Evolutionary conservation across 768 basidiomycete genomes (phyloP), one percentile per base, ranked within the genome.

Genomic region (Boletus edulis): DNA sequence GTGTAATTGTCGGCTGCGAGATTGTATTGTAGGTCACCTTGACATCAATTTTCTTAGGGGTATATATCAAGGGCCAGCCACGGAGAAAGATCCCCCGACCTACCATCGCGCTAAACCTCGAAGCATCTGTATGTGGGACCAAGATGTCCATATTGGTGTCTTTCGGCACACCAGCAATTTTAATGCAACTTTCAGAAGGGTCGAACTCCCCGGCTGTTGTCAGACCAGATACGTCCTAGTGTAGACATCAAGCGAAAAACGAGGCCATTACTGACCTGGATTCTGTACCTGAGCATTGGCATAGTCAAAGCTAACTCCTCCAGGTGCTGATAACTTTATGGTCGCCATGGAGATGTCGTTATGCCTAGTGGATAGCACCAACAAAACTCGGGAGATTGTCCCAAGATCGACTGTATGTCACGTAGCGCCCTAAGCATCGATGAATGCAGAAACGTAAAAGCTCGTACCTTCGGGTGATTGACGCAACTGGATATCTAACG

Each of bases 41-140:
- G 40, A 89, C 67, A 12, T 76, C 76, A 29, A 94, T 79, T 86
- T 87, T 85, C 89, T 90, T 49, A 6, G 44, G 38, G n/a, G 48
- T 20, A 20, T 45, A 37, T 43, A 49, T 52, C 46, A 61, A 46
- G 15, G 7, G n/a, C 41, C 22, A 40, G 41, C n/a, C 35, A 32
- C 9, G 20, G 20, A 8, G 24, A 51, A 51, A 49, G 14, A 44
- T 31, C 29, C 32, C 32, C 17, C 13, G 17, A 70, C 82, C 40
- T 64, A 89, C 89, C 76, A 91, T 78, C 5, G 77, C 77, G 57
- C 78, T 76, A 52, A 82, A 77, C 24, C 81, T 76, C 10, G 86
- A 83, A 0, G 80, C 78, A 67, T 88, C 86, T 0, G 81, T 80
- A 67, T 91, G 86, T 3, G 89, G 87, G 31, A 91, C 63, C 29